These are phyloP conservation scores for Xylaria sp. DNA, from an alignment of 2,329 filamentous ascomycete species.

Conservation along the genomic window DNA sequence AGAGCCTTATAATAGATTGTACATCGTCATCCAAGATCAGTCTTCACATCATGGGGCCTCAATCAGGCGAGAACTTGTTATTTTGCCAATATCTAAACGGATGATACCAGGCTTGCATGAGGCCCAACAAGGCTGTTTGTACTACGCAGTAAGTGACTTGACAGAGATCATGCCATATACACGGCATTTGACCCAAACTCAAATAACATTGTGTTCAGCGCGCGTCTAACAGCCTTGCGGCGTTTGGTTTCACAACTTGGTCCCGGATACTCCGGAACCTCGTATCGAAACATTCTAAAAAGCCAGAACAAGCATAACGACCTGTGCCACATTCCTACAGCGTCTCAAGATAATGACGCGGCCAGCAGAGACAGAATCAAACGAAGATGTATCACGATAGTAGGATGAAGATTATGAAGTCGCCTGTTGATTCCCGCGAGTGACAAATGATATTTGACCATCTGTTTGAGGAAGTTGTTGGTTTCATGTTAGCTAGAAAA, in stretches of 20 bases:
- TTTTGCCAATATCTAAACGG: neutral
- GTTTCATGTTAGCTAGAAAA: neutral
- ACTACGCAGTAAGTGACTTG: neutral
- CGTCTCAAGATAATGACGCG: neutral
- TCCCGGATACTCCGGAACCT: neutral
- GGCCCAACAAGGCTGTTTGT: neutral
- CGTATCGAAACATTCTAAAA: neutral
- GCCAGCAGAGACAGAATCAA: neutral
- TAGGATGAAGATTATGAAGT: neutral
- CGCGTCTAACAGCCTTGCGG: neutral
- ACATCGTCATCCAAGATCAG: neutral
- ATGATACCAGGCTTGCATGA: neutral
- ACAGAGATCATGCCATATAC: neutral
- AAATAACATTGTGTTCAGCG: neutral
- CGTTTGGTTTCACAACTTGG: neutral
- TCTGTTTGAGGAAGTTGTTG: neutral
- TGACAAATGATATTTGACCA: neutral
- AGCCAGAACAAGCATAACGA: neutral
- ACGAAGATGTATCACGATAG: neutral
- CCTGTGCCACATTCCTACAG: constrained; percentile 11
- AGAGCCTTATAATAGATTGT: neutral
- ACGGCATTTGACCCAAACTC: neutral
- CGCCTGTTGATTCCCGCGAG: neutral
- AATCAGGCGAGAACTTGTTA: neutral
- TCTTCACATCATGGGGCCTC: neutral